phyloP scores from a whole-genome alignment of 2,329 filamentous ascomycete genomes.

The Ploettnerulaceae sp. region DNA sequence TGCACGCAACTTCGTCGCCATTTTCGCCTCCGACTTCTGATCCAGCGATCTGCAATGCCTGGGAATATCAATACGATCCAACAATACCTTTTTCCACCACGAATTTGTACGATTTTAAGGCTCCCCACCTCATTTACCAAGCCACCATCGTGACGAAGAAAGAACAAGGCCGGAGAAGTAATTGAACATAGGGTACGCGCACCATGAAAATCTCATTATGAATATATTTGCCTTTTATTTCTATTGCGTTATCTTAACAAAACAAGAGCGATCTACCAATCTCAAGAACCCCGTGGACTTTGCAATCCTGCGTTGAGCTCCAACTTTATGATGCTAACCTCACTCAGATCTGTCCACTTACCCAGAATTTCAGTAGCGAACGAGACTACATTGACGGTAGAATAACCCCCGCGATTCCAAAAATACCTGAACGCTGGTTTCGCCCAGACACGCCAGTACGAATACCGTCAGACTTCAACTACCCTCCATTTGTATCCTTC shows the following conservation, averaged over 20 bases:
- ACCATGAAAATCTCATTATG: not conserved
- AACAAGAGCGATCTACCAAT: too few species aligned
- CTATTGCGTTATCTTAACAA: not conserved
- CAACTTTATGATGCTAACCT: not conserved
- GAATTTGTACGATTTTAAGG: slow-evolving; percentile 45
- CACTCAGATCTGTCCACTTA: slow-evolving; percentile 40
- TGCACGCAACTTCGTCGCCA: slow-evolving; percentile 23
- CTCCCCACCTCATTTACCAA: slow-evolving; percentile 37
- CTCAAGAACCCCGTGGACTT: not conserved
- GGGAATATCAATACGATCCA: slow-evolving; percentile 18
- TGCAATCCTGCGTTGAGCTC: not conserved
- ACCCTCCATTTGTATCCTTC: slow-evolving; percentile 34
- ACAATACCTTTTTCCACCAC: slow-evolving; percentile 21
- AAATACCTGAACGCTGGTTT: not conserved
- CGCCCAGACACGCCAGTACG: slow-evolving; percentile 25
- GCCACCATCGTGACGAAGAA: slow-evolving; percentile 40
- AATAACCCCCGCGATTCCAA: not conserved
- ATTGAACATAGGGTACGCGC: slow-evolving; percentile 40
- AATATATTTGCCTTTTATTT: not conserved
- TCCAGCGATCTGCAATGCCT: slow-evolving; percentile 24
- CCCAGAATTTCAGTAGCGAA: slow-evolving; percentile 46
- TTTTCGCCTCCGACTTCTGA: slow-evolving; percentile 25
- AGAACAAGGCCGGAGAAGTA: slow-evolving; percentile 41
- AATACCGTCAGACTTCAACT: slow-evolving; percentile 11
- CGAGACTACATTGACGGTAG: slow-evolving; percentile 36